Percentiles rank a stretch among this genome's conserved stretches.
Conservation (phyloP, 805 yeast species). For the Myxozyma nipponensis region DNA sequence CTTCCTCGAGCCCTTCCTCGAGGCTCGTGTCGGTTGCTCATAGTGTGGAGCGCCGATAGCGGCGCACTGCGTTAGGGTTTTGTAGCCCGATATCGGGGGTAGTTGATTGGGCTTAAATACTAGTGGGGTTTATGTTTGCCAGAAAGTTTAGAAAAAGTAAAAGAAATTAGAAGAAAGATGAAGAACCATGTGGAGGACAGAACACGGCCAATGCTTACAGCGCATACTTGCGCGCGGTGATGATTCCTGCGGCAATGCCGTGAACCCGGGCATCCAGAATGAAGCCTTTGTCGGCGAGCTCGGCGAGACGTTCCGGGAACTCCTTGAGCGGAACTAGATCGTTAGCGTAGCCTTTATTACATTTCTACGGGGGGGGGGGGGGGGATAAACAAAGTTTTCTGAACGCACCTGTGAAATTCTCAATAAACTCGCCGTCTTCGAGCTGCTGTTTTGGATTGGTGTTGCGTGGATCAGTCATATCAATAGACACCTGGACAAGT, state of each 20-base stretch:
- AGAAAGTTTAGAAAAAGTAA: too few species aligned
- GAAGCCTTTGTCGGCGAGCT: conserved; percentile 61
- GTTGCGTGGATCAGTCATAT: conserved; percentile 62
- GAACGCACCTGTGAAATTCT: conserved; percentile 56
- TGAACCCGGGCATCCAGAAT: conserved; percentile 83
- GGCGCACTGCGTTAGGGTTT: too few species aligned
- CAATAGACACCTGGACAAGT: conserved; percentile 74
- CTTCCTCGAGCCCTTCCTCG: too few species aligned
- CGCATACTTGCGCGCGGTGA: conserved; percentile 44
- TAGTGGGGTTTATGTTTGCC: too few species aligned
- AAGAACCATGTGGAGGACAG: too few species aligned
- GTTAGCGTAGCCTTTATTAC: not conserved
- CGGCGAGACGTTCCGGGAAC: conserved; percentile 52
- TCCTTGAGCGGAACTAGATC: conserved; percentile 55
- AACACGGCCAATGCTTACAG: too few species aligned
- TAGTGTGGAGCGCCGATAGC: too few species aligned
- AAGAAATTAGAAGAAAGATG: too few species aligned
- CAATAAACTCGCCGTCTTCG: conserved; percentile 91
- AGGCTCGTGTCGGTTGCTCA: too few species aligned
- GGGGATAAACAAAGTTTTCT: not conserved
- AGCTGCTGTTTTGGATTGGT: conserved; percentile 64
- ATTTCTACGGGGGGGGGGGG: not conserved
- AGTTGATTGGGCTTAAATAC: too few species aligned
- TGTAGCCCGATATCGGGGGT: too few species aligned
- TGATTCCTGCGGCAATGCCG: conserved; percentile 78